A percentile compares a stretch with the other conserved stretches of the same genome.
These are phyloP conservation scores for Ophiocordyceps camponoti-rufipedis DNA, from an alignment of 2,329 filamentous ascomycete genomes.

Conservation along the genomic window DNA sequence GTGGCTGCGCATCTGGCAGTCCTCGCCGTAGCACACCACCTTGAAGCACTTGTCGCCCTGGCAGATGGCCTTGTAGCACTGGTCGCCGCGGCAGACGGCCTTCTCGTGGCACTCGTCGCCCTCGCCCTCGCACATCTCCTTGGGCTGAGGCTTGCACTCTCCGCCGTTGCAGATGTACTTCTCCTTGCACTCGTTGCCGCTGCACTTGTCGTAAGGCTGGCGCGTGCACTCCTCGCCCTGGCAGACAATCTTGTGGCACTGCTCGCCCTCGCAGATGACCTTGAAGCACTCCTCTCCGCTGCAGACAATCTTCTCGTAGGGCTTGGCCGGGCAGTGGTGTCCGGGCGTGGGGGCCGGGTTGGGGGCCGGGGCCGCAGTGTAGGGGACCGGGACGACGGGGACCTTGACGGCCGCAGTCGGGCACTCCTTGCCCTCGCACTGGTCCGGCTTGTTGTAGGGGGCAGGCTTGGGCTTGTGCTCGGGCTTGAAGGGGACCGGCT, in stretches of 20 bases:
- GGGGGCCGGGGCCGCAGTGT: background rate
- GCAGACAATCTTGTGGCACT: constrained; percentile 1
- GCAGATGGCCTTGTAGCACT: background rate
- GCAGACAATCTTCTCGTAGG: background rate
- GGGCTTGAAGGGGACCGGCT: background rate
- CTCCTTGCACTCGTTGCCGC: background rate
- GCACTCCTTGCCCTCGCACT: background rate
- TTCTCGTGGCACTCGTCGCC: background rate
- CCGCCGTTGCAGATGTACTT: background rate
- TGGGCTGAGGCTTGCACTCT: background rate
- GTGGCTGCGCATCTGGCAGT: background rate
- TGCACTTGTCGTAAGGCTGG: background rate
- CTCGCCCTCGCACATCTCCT: background rate
- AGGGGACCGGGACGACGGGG: background rate
- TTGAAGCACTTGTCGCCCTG: background rate
- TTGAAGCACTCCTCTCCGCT: background rate
- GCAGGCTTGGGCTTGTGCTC: background rate
- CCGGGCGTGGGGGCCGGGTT: background rate
- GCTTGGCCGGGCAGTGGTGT: background rate
- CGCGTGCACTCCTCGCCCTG: background rate
- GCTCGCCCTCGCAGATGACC: constrained; percentile 2
- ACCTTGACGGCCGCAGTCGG: background rate
- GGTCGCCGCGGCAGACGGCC: background rate
- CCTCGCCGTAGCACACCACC: background rate
- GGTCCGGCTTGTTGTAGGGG: background rate